Conservation (phyloP, 2,329 filamentous ascomycete genomes). For the Didymella lethalis region DNA sequence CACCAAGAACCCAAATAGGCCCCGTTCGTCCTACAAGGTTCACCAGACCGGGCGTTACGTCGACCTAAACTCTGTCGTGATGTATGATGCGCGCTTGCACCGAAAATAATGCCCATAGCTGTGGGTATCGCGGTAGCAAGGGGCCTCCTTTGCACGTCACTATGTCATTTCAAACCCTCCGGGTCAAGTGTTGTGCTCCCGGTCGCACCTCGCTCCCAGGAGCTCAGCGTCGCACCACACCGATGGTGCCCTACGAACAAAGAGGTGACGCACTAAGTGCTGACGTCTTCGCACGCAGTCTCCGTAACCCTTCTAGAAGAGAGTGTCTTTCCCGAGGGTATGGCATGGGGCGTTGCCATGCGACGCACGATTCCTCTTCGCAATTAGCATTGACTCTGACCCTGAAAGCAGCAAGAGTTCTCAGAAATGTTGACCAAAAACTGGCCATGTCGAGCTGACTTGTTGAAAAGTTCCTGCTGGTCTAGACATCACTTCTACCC, state of each 20-base stretch:
- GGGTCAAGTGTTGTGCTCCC: constrained; percentile 9
- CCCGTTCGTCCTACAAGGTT: constrained; percentile 35
- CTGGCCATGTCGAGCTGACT: constrained; percentile 29
- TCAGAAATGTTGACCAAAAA: neutral
- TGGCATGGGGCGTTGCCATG: constrained; percentile 40
- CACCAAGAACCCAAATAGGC: constrained; percentile 39
- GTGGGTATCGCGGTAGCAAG: constrained; percentile 1
- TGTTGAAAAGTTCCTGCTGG: constrained; percentile 18
- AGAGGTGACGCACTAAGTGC: constrained; percentile 20
- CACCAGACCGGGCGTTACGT: constrained; percentile 34
- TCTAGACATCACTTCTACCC: constrained; percentile 15
- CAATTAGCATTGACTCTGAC: constrained; percentile 11
- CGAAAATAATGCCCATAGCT: neutral
- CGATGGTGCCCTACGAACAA: constrained; percentile 25
- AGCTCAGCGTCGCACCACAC: constrained; percentile 35
- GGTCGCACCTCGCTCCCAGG: constrained; percentile 17
- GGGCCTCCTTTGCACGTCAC: constrained; percentile 1
- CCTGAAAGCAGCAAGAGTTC: constrained; percentile 13
- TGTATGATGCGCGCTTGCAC: constrained; percentile 15
- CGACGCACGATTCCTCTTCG: constrained; percentile 37
- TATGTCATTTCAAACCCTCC: neutral
- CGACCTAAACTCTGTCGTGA: constrained; percentile 19
- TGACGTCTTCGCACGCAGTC: constrained; percentile 42
- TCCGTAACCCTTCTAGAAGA: constrained; percentile 45
- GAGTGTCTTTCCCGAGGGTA: constrained; percentile 16